Conservation (phyloP, 768 basidiomycete species). For the Clavulina sp. region DNA sequence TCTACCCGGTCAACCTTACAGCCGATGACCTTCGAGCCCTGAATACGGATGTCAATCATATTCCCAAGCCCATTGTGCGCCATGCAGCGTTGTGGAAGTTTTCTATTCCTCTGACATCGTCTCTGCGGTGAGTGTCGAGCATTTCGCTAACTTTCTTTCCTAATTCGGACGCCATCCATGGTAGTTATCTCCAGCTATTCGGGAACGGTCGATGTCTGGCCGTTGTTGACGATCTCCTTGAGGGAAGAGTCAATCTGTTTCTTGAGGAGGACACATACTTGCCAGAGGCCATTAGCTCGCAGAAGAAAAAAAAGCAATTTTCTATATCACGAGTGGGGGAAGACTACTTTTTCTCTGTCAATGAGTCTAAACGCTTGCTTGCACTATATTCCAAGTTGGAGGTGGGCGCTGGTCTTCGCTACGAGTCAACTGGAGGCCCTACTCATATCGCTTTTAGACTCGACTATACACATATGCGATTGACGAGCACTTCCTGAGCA, state of each 20-base stretch:
- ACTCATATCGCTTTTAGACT: background rate
- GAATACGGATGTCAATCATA: too few relatives aligned
- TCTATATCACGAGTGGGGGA: background rate
- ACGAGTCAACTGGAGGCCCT: background rate
- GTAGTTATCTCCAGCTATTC: background rate
- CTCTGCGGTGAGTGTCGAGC: too few relatives aligned
- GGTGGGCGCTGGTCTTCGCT: background rate
- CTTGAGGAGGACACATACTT: background rate
- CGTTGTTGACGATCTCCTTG: background rate
- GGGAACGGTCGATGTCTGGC: background rate
- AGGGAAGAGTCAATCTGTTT: background rate
- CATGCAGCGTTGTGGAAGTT: too few relatives aligned
- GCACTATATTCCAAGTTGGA: background rate
- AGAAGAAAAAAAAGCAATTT: background rate
- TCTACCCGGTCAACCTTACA: too few relatives aligned
- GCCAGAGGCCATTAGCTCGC: background rate
- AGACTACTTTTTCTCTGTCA: background rate
- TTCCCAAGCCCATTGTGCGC: too few relatives aligned
- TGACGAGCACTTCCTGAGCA: background rate
- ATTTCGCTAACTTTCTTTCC: too few relatives aligned
- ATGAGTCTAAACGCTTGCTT: background rate
- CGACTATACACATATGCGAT: background rate
- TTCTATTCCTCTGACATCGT: too few relatives aligned
- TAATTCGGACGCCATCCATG: too few relatives aligned
- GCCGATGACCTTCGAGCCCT: too few relatives aligned